Percentiles rank a stretch among this genome's conserved stretches.
Evolutionary conservation across 768 basidiomycete species (phyloP).

Genomic region (Mycena olivaceomarginata): DNA sequence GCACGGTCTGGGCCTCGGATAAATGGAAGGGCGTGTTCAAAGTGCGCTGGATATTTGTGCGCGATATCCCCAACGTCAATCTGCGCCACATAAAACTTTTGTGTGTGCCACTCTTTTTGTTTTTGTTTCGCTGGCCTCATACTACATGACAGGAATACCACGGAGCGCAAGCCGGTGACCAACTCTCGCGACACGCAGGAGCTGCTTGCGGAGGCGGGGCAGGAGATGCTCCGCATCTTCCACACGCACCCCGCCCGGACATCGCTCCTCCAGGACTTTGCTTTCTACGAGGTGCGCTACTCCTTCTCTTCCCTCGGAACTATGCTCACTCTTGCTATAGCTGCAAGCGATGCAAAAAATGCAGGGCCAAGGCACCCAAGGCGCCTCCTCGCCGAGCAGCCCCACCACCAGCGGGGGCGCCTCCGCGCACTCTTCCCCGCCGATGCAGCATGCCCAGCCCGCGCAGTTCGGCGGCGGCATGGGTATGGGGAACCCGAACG

Average conservation of each 20-base stretch:
- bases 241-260: conserved; percentile 95
- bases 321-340: conserved; percentile 58
- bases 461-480: conserved; percentile 65
- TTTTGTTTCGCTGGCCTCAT: background rate
- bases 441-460: conserved; percentile 62
- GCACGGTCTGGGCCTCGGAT: conserved; percentile 99
- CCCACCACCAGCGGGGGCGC: conserved; percentile 58
- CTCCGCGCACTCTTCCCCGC: conserved; percentile 61
- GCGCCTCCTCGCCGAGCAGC: conserved; percentile 60
- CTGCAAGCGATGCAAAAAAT: conserved; percentile 92
- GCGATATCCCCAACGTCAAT: conserved; percentile 94
- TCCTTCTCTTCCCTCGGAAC: background rate
- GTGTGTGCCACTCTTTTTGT: background rate
- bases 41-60: conserved; percentile 97
- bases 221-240: conserved; percentile 98
- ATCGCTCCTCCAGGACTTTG: conserved; percentile 94
- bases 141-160: conserved; percentile 85
- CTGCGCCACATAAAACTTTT: conserved; percentile 86
- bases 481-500: conserved; percentile 60
- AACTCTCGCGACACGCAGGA: conserved; percentile 99
- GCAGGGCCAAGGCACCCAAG: conserved; percentile 58
- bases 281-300: conserved; percentile 87
- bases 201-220: conserved; percentile 94
- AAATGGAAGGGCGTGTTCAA: conserved; percentile 99
- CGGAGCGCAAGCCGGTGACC: conserved; percentile 98